Evolutionary conservation across 495 filamentous ascomycete genomes (phyloP), one percentile per base, ranked within the genome.

Genomic region (Penicillium subrubescens): DNA sequence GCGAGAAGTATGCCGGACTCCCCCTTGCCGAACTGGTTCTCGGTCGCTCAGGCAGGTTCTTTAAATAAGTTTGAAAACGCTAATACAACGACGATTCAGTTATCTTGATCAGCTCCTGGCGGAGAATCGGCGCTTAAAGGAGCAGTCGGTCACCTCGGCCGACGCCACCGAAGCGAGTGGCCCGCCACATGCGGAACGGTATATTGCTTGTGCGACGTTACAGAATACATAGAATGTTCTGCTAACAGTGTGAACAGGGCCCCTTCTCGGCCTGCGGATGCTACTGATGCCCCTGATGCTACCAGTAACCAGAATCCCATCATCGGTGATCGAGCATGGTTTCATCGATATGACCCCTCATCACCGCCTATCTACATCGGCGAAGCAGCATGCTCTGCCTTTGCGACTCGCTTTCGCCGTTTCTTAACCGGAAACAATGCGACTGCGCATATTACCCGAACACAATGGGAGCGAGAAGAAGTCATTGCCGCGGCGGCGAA

Each of bases 341-440:
- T 81, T 61, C 77, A 81, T 52, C 71, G 72, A 23, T 78, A 82
- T 56, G 77, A 79, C 57, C 72, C 79, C 1, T 77, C 79, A 0
- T 74, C 75, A 50, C 79, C 78, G n/a, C 80, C 80, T 17, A 78
- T 82, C 37, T 80, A 79, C 51, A 73, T 81, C 50, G 76, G 79
- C 35, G 79, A 82, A 68, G 80, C 78, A 27, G 79, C 79, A 29
- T 80, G 79, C 46, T 80, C 80, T 12, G 80, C 79, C 19, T 81
- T 82, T 67, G 79, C 80, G 7, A 82, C 80, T 2, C 76, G 78
- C 15, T 78, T 81, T 63, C 78, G 79, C 8, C 75, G 77, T 37
- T 80, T 78, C 43, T 60, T 82, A 25, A 79, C 78, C 15, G 77
- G 76, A 0, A 75, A 73, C 53, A 77, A 73, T 66, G 70, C 75